Base-by-base conservation (phyloP, 1,139 yeast genomes). In the Spathaspora sp. region DNA sequence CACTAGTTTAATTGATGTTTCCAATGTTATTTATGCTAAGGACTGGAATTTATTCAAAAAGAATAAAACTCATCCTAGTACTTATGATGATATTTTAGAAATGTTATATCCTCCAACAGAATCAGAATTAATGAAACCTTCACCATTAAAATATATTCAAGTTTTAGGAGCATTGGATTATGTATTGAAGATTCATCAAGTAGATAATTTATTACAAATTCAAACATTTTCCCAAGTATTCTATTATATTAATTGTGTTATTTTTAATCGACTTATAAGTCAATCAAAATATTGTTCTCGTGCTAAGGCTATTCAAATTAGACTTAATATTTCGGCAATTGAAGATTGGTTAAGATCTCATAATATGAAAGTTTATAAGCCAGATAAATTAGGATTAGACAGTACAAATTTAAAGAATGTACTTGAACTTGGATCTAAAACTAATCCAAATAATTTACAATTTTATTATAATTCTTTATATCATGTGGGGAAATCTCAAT, bases 261-360 rank as follows among this genome's bases (percentile, higher is more conserved):
- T 91, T 26, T 91, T 91, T 68, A 91, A 93, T 62, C 74, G 84
- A 46, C 74, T 91, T 33, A 67, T 90, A 44, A 73, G 82, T 29
- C 83, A 78, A 56, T 79, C 85, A 18, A 81, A 76, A 52, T 86
- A 86, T 54, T 76, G 89, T 45, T 81, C 96, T 0, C 76, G 99
- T 48, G 76, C 89, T 2, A 82, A 86, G 54, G 98, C 98, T 0
- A 81, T 93, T 64, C 98, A 93, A 62, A 84, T 93, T 42, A 74
- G 98, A 45, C 76, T 93, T 50, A 93, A 93, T 57, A 63, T 93
- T 8, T 89, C 97, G 0, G 80, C 88, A 2, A 69, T 93, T 43
- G 97, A 93, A 63, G 97, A 93, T 59, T 93, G 99, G 99, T 78
- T 93, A 31, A 78, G 96, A 50, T 76, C 86, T 3, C 93, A 89